phyloP scores from a whole-genome alignment of 208 protist species.

The Crithidia expoeki region DNA sequence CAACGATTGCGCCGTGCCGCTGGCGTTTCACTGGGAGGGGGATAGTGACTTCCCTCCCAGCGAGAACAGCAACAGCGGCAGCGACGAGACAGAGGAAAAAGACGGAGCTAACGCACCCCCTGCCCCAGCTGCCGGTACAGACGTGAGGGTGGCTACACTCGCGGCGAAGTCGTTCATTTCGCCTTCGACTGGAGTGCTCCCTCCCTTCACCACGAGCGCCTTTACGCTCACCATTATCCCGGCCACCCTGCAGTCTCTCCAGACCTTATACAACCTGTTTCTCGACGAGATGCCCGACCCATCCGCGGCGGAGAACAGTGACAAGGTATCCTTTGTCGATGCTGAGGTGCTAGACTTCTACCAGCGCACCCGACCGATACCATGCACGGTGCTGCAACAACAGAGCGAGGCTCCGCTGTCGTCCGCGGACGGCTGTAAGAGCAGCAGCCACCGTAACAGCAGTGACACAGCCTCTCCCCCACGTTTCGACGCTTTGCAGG shows the following conservation, averaged over 20 bases:
- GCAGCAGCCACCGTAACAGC: too few relatives aligned
- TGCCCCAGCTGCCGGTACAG: neutral
- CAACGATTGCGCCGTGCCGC: slow-evolving; percentile 66
- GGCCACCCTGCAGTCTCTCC: slow-evolving; percentile 25
- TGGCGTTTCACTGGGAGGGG: slow-evolving; percentile 67
- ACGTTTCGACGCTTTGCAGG: slow-evolving; percentile 15
- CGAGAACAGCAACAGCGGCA: neutral
- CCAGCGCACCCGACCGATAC: slow-evolving; percentile 28
- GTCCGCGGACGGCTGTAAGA: too few relatives aligned
- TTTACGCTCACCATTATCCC: slow-evolving; percentile 35
- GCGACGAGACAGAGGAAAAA: neutral
- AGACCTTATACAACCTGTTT: slow-evolving; percentile 72
- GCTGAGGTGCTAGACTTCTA: slow-evolving; percentile 36
- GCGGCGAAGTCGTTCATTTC: slow-evolving; percentile 22
- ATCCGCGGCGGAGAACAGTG: slow-evolving; percentile 17
- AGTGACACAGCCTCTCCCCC: neutral
- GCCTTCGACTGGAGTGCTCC: slow-evolving; percentile 22
- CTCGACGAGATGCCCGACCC: slow-evolving; percentile 69
- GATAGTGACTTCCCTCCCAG: slow-evolving; percentile 19
- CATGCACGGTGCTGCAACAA: slow-evolving; percentile 9
- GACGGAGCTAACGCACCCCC: neutral
- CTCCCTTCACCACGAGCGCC: slow-evolving; percentile 26
- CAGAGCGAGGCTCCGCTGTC: neutral
- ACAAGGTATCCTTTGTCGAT: slow-evolving; percentile 29
- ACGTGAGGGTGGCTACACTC: slow-evolving; percentile 17